A percentile compares a stretch with the other conserved stretches of the same genome.
Conservation (phyloP, 768 basidiomycete species). For the Tricholoma flavovirens region DNA sequence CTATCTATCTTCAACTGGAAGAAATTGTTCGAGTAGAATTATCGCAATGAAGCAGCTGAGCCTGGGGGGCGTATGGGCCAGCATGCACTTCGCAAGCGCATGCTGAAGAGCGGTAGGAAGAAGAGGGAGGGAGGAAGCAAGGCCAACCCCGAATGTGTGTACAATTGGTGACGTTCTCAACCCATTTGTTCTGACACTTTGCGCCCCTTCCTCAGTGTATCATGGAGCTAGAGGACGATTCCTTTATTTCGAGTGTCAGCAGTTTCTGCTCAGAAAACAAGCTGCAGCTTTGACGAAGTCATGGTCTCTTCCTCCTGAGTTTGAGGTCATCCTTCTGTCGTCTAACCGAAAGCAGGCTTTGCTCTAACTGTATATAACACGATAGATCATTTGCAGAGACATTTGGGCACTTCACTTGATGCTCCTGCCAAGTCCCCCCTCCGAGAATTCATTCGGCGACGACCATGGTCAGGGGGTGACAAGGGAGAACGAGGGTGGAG, state of each 20-base stretch:
- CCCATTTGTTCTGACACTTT: background rate
- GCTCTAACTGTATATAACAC: background rate
- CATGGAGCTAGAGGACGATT: constrained; percentile 74
- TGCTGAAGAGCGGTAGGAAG: constrained; percentile 51
- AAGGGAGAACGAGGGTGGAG: constrained; percentile 10
- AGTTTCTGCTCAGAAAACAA: constrained; percentile 77
- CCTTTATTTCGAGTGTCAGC: constrained; percentile 80
- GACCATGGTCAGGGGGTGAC: constrained; percentile 32
- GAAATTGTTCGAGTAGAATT: constrained; percentile 46
- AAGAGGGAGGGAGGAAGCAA: constrained; percentile 44
- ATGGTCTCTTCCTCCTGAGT: constrained; percentile 75
- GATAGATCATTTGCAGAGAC: constrained; percentile 68
- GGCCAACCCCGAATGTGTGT: constrained; percentile 55
- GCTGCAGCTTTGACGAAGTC: constrained; percentile 48
- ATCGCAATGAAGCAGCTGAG: constrained; percentile 74
- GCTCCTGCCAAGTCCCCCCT: constrained; percentile 52
- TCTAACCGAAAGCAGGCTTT: background rate
- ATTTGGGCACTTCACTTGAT: constrained; percentile 75
- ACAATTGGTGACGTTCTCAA: background rate
- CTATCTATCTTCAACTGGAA: background rate
- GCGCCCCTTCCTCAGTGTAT: constrained; percentile 50
- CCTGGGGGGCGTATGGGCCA: constrained; percentile 50
- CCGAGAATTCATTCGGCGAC: constrained; percentile 47
- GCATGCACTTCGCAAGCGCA: constrained; percentile 61
- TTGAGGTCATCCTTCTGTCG: constrained; percentile 49